These are phyloP conservation scores for Rhizopogon parksii DNA, from an alignment of 1,284 basidiomycete genomes.

Conservation along the genomic window DNA sequence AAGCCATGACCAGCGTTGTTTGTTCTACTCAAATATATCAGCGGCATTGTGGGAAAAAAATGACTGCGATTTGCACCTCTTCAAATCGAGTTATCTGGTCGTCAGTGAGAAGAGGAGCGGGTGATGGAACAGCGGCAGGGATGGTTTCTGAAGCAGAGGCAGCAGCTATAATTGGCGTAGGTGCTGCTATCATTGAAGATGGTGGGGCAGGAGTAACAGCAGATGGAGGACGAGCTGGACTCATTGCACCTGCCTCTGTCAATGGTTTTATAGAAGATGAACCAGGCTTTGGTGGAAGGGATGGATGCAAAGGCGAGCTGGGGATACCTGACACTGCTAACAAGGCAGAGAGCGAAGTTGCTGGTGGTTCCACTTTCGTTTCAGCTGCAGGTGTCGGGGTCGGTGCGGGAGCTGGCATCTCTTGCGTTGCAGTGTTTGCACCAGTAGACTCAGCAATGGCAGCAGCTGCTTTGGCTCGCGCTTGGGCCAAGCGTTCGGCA, in stretches of 20 bases:
- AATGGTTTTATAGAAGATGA: constrained; percentile 30
- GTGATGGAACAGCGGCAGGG: constrained; percentile 16
- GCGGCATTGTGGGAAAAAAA: background rate
- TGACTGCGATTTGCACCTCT: constrained; percentile 40
- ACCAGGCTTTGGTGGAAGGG: constrained; percentile 48
- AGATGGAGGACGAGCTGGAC: constrained; percentile 2
- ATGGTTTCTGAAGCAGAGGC: constrained; percentile 11
- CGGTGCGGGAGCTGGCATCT: constrained; percentile 19
- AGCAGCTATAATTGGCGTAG: constrained; percentile 14
- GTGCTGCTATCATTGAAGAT: constrained; percentile 9
- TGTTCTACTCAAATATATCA: constrained; percentile 41
- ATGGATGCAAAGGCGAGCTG: constrained; percentile 54
- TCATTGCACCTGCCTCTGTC: constrained; percentile 21
- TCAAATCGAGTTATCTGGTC: constrained; percentile 50
- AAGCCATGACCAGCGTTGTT: constrained; percentile 70
- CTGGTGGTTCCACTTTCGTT: constrained; percentile 18
- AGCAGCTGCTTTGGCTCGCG: constrained; percentile 37
- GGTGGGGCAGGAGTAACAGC: constrained; percentile 1
- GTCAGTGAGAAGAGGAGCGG: constrained; percentile 35
- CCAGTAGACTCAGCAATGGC: constrained; percentile 12
- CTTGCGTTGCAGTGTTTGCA: constrained; percentile 10
- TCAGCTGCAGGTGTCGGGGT: constrained; percentile 17
- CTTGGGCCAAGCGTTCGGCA: constrained; percentile 39
- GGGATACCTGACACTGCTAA: constrained; percentile 15
- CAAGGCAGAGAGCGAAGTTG: constrained; percentile 5